Evolutionary conservation across 371 early-diverging fungal species (phyloP), one percentile per base, ranked within the genome.

Genomic region (Mucor irregularis): DNA sequence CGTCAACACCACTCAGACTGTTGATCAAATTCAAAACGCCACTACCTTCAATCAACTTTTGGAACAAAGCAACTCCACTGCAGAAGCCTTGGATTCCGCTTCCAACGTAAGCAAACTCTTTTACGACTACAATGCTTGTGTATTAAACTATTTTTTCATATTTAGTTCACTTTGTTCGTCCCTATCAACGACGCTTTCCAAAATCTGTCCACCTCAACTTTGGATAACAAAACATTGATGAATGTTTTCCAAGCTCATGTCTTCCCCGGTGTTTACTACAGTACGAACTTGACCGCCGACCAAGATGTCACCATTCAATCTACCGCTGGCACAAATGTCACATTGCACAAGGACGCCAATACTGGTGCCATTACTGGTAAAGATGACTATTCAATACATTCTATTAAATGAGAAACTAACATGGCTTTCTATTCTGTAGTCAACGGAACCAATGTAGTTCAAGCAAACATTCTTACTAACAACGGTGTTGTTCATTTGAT

Each of bases 401-500:
- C 0, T 4, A 21, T 19, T 17, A 17, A 19, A 17, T 48, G 22
- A 5, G 3, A 34, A 60, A 47, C 38, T 35, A 16, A 5, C 21
- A 22, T 33, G 10, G n/a, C 28, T 11, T 5, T n/a, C 13, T 17
- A 6, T 25, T 22, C 34, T 44, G 10, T 39, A 59, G 52, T 59
- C 26, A 66, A 66, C 39, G 56, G 54, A 24, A 61, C 69, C 1
- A 64, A 38, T 3, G 37, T 80, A 26, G 72, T 71, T 6, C 30
- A 64, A 10, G 54, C 68, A 8, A 68, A 80, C 38, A 60, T 80
- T 11, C 33, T 80, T 10, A 46, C 63, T 13, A 55, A 73, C 53
- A 71, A 72, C 45, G 81, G 81, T 25, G 81, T 80, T 0, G 56
- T 80, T 37, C 81, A 80, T 44, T 34, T 76, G 19, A 80, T 80